Conservation (phyloP, 371 early-diverging fungal species). For the Mortierella polycephala region DNA sequence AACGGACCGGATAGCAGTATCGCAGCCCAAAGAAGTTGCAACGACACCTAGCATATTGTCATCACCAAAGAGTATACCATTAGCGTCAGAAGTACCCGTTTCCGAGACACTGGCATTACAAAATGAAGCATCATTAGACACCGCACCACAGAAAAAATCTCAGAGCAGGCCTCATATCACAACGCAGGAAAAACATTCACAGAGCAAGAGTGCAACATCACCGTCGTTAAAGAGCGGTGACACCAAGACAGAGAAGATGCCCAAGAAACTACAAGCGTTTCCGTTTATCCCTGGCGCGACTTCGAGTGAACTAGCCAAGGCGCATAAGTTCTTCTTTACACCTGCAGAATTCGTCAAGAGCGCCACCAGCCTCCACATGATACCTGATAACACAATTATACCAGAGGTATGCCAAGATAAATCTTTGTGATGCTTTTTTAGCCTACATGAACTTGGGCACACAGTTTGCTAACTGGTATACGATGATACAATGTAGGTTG, state of each 20-base stretch:
- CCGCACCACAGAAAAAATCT: too few species aligned
- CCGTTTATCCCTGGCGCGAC: constrained; percentile 50
- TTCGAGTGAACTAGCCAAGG: constrained; percentile 32
- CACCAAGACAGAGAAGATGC: constrained; percentile 21
- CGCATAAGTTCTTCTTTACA: constrained; percentile 39
- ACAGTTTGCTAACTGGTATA: too few species aligned
- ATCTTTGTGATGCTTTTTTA: too few species aligned
- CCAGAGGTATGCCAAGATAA: constrained; percentile 31
- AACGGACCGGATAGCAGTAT: neutral
- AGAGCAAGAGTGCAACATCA: constrained; percentile 6
- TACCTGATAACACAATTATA: constrained; percentile 47
- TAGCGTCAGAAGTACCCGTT: neutral
- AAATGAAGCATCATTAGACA: too few species aligned
- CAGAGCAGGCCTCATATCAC: neutral
- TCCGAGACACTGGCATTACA: too few species aligned
- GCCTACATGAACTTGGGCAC: too few species aligned
- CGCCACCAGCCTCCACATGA: constrained; percentile 27
- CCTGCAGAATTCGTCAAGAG: constrained; percentile 52
- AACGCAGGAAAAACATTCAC: neutral
- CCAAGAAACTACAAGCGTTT: constrained; percentile 40
- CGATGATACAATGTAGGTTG: constrained; percentile 56
- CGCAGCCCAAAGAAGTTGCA: neutral
- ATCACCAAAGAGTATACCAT: neutral
- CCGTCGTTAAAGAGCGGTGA: neutral
- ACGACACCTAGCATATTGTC: neutral